These are phyloP conservation scores for Boletellus dicymbophilus DNA, from an alignment of 1,284 basidiomycete species.

Conservation along the genomic window DNA sequence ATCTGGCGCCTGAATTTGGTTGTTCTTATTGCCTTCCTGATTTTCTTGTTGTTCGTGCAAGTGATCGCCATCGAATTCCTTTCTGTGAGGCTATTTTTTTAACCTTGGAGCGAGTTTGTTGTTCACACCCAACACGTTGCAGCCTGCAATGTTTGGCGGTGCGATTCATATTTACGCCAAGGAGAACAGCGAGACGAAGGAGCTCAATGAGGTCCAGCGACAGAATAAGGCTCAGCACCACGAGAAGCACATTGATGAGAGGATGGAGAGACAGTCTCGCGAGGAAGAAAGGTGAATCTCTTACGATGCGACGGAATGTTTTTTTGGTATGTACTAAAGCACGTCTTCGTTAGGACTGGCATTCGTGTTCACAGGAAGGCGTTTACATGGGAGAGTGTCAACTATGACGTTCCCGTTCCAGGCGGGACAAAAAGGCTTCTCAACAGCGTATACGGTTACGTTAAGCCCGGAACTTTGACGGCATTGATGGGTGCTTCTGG, in stretches of 20 bases:
- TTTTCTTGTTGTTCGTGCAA: slow-evolving; percentile 69
- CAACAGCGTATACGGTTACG: slow-evolving; percentile 87
- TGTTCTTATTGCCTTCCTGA: slow-evolving; percentile 61
- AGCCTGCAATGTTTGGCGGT: slow-evolving; percentile 52
- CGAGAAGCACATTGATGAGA: slow-evolving; percentile 32
- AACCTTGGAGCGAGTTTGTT: background rate
- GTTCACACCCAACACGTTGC: background rate
- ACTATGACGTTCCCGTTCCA: slow-evolving; percentile 75
- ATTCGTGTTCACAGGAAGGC: slow-evolving; percentile 42
- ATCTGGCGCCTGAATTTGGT: slow-evolving; percentile 64
- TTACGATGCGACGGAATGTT: background rate
- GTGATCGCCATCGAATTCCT: slow-evolving; percentile 62
- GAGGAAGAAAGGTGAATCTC: slow-evolving; percentile 20
- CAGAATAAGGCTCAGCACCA: slow-evolving; percentile 46
- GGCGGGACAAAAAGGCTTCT: slow-evolving; percentile 72
- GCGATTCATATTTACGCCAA: slow-evolving; percentile 70
- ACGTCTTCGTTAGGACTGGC: slow-evolving; percentile 1
- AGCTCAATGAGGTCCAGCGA: slow-evolving; percentile 59
- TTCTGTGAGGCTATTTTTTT: slow-evolving; percentile 44
- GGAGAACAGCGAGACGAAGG: slow-evolving; percentile 68
- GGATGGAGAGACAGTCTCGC: slow-evolving; percentile 21
- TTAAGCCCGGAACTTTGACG: slow-evolving; percentile 84
- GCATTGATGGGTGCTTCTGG: slow-evolving; percentile 84
- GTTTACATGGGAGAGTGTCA: slow-evolving; percentile 72
- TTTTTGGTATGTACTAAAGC: background rate